Evolutionary conservation across 768 basidiomycete genomes (phyloP).

Genomic region (Gautieria morchelliformis): DNA sequence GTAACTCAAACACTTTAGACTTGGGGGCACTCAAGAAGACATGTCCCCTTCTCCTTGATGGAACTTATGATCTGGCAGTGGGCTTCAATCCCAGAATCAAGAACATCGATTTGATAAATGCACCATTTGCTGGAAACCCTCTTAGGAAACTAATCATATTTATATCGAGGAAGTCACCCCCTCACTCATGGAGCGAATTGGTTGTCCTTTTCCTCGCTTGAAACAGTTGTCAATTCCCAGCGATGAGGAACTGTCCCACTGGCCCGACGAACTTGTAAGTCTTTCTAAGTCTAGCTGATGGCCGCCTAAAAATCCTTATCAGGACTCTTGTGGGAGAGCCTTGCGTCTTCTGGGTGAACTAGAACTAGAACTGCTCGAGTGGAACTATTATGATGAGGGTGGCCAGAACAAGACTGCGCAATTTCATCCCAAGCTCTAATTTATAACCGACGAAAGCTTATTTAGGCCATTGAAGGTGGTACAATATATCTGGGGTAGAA

Average conservation of each 20-base stretch:
- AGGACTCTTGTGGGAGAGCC: neutral
- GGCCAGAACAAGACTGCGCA: neutral
- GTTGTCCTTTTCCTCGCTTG: neutral
- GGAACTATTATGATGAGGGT: conserved; percentile 2
- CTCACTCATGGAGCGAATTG: neutral
- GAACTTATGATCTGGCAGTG: conserved; percentile 6
- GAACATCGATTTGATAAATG: neutral
- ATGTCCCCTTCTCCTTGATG: neutral
- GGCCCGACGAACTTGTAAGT: neutral
- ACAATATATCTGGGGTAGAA: neutral
- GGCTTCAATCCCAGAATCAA: conserved; percentile 4
- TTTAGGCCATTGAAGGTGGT: neutral
- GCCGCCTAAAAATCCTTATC: neutral
- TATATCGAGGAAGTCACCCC: neutral
- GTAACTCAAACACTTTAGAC: neutral
- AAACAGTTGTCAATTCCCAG: conserved; percentile 1
- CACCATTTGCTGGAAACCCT: neutral
- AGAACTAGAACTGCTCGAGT: neutral
- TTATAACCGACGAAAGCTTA: too few species aligned
- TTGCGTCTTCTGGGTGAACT: neutral
- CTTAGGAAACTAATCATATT: conserved; percentile 1
- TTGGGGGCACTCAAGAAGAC: neutral
- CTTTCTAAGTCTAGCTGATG: neutral
- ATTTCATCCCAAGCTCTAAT: too few species aligned
- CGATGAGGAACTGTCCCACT: conserved; percentile 1